Evolutionary conservation across 495 filamentous ascomycete species (phyloP).

Genomic region (Oidiodendron maius): DNA sequence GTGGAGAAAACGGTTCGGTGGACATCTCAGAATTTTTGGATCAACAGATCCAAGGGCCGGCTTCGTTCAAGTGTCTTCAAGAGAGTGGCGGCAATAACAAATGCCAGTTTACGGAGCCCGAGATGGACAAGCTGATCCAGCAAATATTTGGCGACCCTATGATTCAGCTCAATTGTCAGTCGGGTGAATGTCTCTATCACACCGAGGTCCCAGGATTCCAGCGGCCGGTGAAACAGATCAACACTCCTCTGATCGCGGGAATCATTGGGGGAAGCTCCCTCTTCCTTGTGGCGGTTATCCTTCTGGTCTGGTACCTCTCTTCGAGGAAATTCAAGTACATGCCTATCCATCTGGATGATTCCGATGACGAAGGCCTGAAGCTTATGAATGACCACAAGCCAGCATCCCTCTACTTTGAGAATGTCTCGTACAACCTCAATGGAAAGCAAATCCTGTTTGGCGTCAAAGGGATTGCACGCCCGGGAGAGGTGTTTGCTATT

Average conservation of each 20-base stretch:
- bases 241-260: slow-evolving; percentile 91
- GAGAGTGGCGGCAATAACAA: slow-evolving; percentile 50
- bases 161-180: slow-evolving; percentile 73
- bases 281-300: slow-evolving; percentile 79
- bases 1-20: slow-evolving; percentile 83
- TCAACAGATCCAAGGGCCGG: slow-evolving; percentile 76
- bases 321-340: slow-evolving; percentile 66
- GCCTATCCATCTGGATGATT: slow-evolving; percentile 76
- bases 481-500: slow-evolving; percentile 90
- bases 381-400: slow-evolving; percentile 88
- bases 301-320: slow-evolving; percentile 85
- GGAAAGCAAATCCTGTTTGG: slow-evolving; percentile 78
- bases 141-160: slow-evolving; percentile 84
- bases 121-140: slow-evolving; percentile 84
- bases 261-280: slow-evolving; percentile 84
- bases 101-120: slow-evolving; percentile 82
- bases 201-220: slow-evolving; percentile 90
- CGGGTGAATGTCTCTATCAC: slow-evolving; percentile 88
- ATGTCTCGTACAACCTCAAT: slow-evolving; percentile 81
- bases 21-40: slow-evolving; percentile 86
- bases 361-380: slow-evolving; percentile 81
- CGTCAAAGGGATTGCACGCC: slow-evolving; percentile 77
- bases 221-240: slow-evolving; percentile 87
- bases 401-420: slow-evolving; percentile 80
- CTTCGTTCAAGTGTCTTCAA: slow-evolving; percentile 68